A percentile compares a stretch with the other conserved stretches of the same genome.
These are phyloP conservation scores for Cokeromyces recurvatus DNA, from an alignment of 371 early-diverging fungal genomes.

Conservation along the genomic window DNA sequence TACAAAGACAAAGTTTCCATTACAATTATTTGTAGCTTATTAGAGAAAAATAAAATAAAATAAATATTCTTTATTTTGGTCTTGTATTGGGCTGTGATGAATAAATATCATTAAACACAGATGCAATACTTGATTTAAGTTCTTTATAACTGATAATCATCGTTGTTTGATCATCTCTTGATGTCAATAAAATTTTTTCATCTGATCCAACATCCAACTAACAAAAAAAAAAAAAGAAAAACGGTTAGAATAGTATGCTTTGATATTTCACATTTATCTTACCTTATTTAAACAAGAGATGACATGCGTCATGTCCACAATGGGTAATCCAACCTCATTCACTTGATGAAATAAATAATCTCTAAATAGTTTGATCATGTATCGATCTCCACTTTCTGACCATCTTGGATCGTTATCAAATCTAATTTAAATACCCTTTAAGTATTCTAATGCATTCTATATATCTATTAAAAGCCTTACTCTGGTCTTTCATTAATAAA, in stretches of 20 bases:
- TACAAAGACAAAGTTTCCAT: no score
- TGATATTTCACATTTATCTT: neutral
- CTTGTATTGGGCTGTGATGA: neutral
- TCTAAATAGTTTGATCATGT: slow-evolving; percentile 91
- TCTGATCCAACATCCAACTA: slow-evolving; percentile 91
- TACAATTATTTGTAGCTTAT: slow-evolving; percentile 36
- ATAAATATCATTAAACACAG: slow-evolving; percentile 73
- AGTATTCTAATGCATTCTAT: neutral
- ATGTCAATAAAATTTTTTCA: slow-evolving; percentile 88
- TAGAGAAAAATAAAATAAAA: slow-evolving; percentile 9
- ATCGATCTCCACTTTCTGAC: slow-evolving; percentile 96
- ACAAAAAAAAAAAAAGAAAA: neutral
- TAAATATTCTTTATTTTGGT: neutral
- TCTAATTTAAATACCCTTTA: slow-evolving; percentile 22
- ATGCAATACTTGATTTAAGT: slow-evolving; percentile 81
- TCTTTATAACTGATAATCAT: slow-evolving; percentile 90
- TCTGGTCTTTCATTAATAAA: slow-evolving; percentile 95
- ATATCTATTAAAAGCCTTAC: slow-evolving; percentile 32
- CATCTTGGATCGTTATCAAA: slow-evolving; percentile 88
- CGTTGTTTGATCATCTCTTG: slow-evolving; percentile 92
- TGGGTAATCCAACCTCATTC: slow-evolving; percentile 80
- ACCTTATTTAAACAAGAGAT: slow-evolving; percentile 94
- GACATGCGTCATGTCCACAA: slow-evolving; percentile 90
- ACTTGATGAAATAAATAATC: slow-evolving; percentile 97
- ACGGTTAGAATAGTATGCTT: neutral